Evolutionary conservation across 2,329 filamentous ascomycete species (phyloP).

Genomic region (Escovopsis sp.): DNA sequence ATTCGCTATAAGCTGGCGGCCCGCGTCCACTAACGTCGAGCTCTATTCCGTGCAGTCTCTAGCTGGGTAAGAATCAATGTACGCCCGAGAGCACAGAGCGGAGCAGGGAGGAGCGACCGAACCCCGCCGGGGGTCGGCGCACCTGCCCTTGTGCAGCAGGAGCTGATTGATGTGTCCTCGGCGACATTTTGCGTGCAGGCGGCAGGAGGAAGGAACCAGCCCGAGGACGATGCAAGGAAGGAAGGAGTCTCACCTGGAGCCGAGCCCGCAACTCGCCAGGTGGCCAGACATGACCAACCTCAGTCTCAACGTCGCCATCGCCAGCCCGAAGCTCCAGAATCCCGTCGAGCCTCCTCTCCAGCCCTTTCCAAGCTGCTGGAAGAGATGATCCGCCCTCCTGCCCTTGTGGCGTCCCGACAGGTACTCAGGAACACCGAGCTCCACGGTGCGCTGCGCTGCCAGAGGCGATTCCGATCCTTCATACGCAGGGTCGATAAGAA

Average conservation of each 20-base stretch:
- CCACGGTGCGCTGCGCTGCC: conserved; percentile 1
- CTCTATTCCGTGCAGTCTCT: background rate
- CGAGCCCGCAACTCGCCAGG: no score
- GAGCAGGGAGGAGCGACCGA: background rate
- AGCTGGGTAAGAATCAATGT: no score
- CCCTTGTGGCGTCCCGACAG: conserved; percentile 5
- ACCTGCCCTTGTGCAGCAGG: no score
- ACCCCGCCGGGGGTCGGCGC: background rate
- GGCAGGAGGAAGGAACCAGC: background rate
- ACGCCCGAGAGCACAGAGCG: no score
- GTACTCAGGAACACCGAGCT: conserved; percentile 1
- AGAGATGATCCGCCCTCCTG: conserved; percentile 8
- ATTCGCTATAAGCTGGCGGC: background rate
- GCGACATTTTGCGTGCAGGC: no score
- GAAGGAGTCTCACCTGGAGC: no score
- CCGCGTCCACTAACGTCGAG: background rate
- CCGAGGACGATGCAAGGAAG: background rate
- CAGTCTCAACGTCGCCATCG: no score
- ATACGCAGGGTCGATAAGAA: conserved; percentile 10
- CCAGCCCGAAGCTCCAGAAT: no score
- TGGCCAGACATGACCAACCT: no score
- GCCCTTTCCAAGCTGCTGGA: no score
- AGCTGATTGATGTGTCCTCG: no score
- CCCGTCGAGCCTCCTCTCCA: no score
- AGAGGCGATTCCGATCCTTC: conserved; percentile 12